These are phyloP conservation scores for Fragilaria crotonensis DNA, from an alignment of 108 stramenopile species.

Conservation along the genomic window DNA sequence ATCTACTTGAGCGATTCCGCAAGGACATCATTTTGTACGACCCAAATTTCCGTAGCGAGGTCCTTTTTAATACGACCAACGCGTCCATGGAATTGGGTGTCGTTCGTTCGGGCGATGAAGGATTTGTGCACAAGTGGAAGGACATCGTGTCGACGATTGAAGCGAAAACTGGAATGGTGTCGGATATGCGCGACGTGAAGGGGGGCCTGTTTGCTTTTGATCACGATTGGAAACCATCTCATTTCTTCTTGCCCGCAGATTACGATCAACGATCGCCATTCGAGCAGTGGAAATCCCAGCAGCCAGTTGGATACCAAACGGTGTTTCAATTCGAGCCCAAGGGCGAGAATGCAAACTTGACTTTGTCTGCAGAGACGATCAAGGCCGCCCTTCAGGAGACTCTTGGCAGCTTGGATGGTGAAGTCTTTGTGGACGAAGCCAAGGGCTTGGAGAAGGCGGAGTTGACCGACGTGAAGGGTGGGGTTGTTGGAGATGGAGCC, in stretches of 20 bases:
- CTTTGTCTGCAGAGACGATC: background rate
- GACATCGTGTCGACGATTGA: slow-evolving; percentile 8
- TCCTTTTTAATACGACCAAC: slow-evolving; percentile 20
- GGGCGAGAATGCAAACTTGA: background rate
- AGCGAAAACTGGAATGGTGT: slow-evolving; percentile 6
- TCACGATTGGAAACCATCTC: background rate
- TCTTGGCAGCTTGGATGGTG: background rate
- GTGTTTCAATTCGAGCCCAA: slow-evolving; percentile 40
- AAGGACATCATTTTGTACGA: slow-evolving; percentile 13
- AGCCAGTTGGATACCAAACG: slow-evolving; percentile 47
- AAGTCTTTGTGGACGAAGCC: background rate
- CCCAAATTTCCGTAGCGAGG: slow-evolving; percentile 13
- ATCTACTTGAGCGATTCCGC: slow-evolving; percentile 22
- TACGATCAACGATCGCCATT: slow-evolving; percentile 51
- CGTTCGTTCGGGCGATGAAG: slow-evolving; percentile 8
- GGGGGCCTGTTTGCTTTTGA: slow-evolving; percentile 11
- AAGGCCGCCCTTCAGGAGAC: background rate
- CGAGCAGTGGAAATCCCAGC: slow-evolving; percentile 55
- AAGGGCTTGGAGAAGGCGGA: slow-evolving; percentile 1
- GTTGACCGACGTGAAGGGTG: background rate
- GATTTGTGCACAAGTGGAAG: slow-evolving; percentile 11
- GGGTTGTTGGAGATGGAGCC: slow-evolving; percentile 61
- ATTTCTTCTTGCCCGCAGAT: slow-evolving; percentile 22
- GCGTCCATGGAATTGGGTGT: slow-evolving; percentile 13
- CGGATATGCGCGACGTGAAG: slow-evolving; percentile 14